Conservation (phyloP, 139 green algal species). For the Auxenochlorella protothecoides region DNA sequence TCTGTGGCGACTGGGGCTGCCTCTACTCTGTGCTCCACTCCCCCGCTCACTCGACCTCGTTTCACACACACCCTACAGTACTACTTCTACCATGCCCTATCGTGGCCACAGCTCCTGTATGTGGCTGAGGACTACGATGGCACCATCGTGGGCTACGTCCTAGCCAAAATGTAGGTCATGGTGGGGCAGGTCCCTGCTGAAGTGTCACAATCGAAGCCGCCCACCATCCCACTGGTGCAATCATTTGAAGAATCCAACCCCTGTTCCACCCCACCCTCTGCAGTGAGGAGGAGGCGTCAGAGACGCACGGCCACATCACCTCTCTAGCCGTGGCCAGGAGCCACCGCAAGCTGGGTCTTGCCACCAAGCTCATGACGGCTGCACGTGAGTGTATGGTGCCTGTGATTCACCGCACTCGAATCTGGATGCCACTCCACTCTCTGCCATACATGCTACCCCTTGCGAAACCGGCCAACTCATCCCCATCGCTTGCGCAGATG, state of each 20-base stretch:
- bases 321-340: constrained; percentile 87
- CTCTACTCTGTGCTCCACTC: background rate
- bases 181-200: background rate
- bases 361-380: constrained; percentile 86
- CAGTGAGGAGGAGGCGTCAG: constrained; percentile 82
- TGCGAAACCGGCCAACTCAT: too few species aligned
- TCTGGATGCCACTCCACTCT: background rate
- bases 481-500: constrained; percentile 41
- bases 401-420: background rate
- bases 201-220: too few species aligned
- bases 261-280: background rate
- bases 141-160: constrained; percentile 95
- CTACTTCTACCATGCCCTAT: constrained; percentile 98
- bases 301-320: constrained; percentile 95
- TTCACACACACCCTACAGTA: constrained; percentile 68
- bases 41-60: background rate
- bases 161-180: constrained; percentile 89
- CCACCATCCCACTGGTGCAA: too few species aligned
- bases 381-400: constrained; percentile 53
- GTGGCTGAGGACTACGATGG: constrained; percentile 95
- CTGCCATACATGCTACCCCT: background rate
- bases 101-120: constrained; percentile 95
- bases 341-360: constrained; percentile 93
- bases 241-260: too few species aligned
- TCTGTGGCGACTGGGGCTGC: background rate